Evolutionary conservation across 2,329 filamentous ascomycete species (phyloP), one percentile per base, ranked within the genome.

Genomic region (Aspergillus persii): DNA sequence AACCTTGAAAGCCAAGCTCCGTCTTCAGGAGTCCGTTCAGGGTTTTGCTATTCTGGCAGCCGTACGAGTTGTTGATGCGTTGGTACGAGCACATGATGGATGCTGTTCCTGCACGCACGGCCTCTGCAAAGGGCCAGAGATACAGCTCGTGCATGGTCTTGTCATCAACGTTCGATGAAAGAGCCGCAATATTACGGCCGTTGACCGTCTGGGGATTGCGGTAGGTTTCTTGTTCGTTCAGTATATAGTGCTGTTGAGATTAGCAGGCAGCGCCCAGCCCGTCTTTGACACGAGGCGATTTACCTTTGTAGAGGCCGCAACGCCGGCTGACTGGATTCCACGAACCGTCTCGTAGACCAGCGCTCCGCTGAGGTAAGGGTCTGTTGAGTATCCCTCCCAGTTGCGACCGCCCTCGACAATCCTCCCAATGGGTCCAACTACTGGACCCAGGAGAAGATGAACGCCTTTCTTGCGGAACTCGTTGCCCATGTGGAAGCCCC

Each of bases 11-110:
- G 48, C 89, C 90, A 0, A 93, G 81, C 73, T 95, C 91, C 30
- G 84, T 84, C 78, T 94, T 95, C 65, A 95, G 79, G 8, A 94
- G 75, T 50, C 88, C 86, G 71, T 95, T 95, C 61, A 92, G 77
- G 5, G 88, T 77, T 71, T 91, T 88, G 52, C 87, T 90, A 79
- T 95, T 94, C 69, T 94, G 89, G 75, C 91, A 94, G 23, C 76
- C 83, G 63, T 92, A 92, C 3, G 86, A 90, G 75, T 92, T 91
- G 79, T 96, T 95, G 74, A 92, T 71, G 65, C 90, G 87, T 65
- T 79, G 68, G 52, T 79, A 79, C 0, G 71, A 76, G 62, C 86
- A 89, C 87, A 89, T 89, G 44, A 88, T 74, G 0, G 81, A 83
- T 0, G 79, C 82, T 0, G 81, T 81, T 0, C 85, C 85, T 3